These are phyloP conservation scores for Pichia sporocuriosa DNA, from an alignment of 805 yeast genomes.

Conservation along the genomic window DNA sequence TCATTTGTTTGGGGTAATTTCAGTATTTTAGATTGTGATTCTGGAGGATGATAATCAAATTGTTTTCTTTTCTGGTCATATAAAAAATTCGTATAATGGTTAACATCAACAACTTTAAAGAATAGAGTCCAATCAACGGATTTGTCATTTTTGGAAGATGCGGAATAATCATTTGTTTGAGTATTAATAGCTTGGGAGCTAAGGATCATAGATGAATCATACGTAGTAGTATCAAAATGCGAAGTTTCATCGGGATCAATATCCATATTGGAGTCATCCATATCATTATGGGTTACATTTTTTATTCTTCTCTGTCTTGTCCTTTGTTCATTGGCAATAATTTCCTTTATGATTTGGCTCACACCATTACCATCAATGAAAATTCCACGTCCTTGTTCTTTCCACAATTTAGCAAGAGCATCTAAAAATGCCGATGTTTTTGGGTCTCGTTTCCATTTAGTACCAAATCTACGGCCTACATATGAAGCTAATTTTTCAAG, in stretches of 20 bases:
- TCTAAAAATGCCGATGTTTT: conserved; percentile 62
- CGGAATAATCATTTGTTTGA: neutral
- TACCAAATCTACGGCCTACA: conserved; percentile 72
- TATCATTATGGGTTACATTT: neutral
- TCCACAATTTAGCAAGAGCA: conserved; percentile 76
- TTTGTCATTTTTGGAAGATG: neutral
- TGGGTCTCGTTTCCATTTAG: conserved; percentile 68
- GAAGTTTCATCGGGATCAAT: conserved; percentile 8
- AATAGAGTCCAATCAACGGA: conserved; percentile 64
- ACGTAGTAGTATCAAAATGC: conserved; percentile 1
- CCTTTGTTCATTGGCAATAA: conserved; percentile 13
- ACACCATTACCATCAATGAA: conserved; percentile 77
- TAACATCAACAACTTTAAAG: conserved; percentile 58
- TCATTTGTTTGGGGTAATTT: conserved; percentile 7
- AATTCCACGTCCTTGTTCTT: conserved; percentile 79
- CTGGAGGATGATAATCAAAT: conserved; percentile 36
- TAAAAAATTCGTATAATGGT: conserved; percentile 53
- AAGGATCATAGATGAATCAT: conserved; percentile 6
- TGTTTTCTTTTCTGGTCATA: conserved; percentile 61
- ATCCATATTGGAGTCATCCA: neutral
- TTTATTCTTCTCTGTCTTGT: neutral
- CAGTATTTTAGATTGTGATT: neutral
- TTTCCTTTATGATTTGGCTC: conserved; percentile 55
- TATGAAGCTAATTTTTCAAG: conserved; percentile 64
- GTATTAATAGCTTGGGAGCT: conserved; percentile 1